A percentile compares a stretch with the other conserved stretches of the same genome.
Evolutionary conservation across 2,329 filamentous ascomycete species (phyloP).

Genomic region (Seiridium cupressi): DNA sequence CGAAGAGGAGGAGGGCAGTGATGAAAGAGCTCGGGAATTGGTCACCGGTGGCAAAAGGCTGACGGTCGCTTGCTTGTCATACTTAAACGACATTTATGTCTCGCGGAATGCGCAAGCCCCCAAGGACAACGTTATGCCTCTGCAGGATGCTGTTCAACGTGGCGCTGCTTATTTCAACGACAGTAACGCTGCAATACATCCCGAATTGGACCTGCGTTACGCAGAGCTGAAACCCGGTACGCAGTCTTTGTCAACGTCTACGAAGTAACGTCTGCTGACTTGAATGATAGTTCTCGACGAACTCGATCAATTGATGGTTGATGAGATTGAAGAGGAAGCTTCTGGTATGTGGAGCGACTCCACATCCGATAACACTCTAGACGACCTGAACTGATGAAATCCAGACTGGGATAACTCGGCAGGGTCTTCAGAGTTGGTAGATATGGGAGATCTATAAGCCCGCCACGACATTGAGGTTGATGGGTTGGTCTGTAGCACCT

Average conservation of each 20-base stretch:
- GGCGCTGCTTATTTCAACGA: slow-evolving; percentile 40
- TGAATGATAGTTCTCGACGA: slow-evolving; percentile 39
- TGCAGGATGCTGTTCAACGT: slow-evolving; percentile 40
- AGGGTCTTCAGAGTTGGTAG: slow-evolving; percentile 54
- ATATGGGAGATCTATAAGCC: slow-evolving; percentile 44
- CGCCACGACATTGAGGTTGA: too few relatives aligned
- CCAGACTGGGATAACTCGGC: slow-evolving; percentile 56
- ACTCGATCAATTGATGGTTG: slow-evolving; percentile 55
- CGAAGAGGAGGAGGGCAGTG: slow-evolving; percentile 26
- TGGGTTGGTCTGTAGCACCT: too few relatives aligned
- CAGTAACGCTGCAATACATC: slow-evolving; percentile 27
- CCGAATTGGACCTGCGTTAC: slow-evolving; percentile 31
- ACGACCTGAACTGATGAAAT: slow-evolving; percentile 31
- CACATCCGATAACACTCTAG: slow-evolving; percentile 28
- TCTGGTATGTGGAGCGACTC: slow-evolving; percentile 53
- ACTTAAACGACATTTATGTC: slow-evolving; percentile 46
- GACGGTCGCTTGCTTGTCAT: slow-evolving; percentile 43
- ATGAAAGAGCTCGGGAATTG: slow-evolving; percentile 27
- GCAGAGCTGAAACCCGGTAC: slow-evolving; percentile 34
- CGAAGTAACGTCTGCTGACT: slow-evolving; percentile 14
- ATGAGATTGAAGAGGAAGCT: slow-evolving; percentile 57
- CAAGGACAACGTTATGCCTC: slow-evolving; percentile 36
- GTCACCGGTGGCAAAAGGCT: slow-evolving; percentile 36
- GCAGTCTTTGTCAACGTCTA: slow-evolving; percentile 14
- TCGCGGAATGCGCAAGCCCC: slow-evolving; percentile 38